Evolutionary conservation across 768 basidiomycete species (phyloP).

Genomic region (Lentinula lateritia): DNA sequence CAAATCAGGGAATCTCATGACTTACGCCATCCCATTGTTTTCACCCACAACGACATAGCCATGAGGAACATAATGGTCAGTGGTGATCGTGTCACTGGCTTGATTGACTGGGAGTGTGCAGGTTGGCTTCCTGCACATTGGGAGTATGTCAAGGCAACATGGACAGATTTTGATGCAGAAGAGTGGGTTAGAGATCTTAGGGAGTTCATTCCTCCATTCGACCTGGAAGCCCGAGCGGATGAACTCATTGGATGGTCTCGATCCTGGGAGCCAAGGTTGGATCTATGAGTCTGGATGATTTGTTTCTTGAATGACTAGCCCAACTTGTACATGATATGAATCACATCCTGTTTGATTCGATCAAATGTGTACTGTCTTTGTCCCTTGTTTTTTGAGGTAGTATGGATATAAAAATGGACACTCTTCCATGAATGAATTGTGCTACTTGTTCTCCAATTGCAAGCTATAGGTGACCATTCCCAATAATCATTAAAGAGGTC

Average conservation of each 20-base stretch:
- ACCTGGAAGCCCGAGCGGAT: not conserved
- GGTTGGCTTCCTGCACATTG: constrained; percentile 32
- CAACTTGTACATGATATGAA: too few species aligned
- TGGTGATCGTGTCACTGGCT: constrained; percentile 20
- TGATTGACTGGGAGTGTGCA: constrained; percentile 30
- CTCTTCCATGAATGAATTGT: too few species aligned
- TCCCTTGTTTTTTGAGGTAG: too few species aligned
- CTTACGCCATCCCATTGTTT: not conserved
- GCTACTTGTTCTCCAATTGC: too few species aligned
- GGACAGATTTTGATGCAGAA: not conserved
- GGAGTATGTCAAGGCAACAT: constrained; percentile 20
- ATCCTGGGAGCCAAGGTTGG: not conserved
- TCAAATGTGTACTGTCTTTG: too few species aligned
- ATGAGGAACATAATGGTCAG: too few species aligned
- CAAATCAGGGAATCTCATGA: not conserved
- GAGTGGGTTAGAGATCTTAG: not conserved
- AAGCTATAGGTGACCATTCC: too few species aligned
- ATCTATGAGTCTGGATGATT: not conserved
- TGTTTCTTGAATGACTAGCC: too few species aligned
- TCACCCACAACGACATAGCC: too few species aligned
- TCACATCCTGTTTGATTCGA: too few species aligned
- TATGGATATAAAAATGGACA: too few species aligned
- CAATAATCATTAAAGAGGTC: too few species aligned
- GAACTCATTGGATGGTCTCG: not conserved
- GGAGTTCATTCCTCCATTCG: not conserved